Percentiles rank a stretch among this genome's conserved stretches.
Conservation (phyloP, 106 monocot species). For the Triglochin maritima region DNA sequence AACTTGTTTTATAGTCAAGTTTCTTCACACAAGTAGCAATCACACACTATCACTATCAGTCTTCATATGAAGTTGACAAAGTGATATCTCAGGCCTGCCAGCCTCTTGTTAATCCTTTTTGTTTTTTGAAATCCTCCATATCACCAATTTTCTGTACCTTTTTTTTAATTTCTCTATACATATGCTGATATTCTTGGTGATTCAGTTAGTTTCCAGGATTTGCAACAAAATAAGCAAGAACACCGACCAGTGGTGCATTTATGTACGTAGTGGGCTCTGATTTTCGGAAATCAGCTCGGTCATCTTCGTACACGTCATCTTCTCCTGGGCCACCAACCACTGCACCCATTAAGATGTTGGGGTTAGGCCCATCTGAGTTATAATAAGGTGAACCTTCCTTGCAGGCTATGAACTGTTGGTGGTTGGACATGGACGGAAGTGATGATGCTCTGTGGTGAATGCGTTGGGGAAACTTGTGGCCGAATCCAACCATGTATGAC, state of each 20-base stretch:
- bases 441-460: conserved; percentile 90
- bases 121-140: neutral
- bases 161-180: neutral
- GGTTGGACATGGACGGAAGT: conserved; percentile 43
- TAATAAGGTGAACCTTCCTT: conserved; percentile 73
- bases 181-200: neutral
- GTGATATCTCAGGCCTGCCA: neutral
- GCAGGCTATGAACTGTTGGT: conserved; percentile 51
- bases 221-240: conserved; percentile 67
- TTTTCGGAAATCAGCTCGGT: conserved; percentile 67
- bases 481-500: conserved; percentile 98
- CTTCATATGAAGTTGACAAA: no score
- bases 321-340: conserved; percentile 91
- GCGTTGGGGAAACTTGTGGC: conserved; percentile 44
- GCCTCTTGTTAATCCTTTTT: neutral
- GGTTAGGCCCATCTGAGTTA: conserved; percentile 43
- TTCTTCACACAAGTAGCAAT: neutral
- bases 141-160: neutral
- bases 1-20: neutral
- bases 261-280: conserved; percentile 98
- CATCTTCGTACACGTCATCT: conserved; percentile 75
- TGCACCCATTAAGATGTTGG: conserved; percentile 59
- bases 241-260: conserved; percentile 92
- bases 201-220: conserved; percentile 17
- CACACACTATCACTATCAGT: neutral